Evolutionary conservation across 495 filamentous ascomycete genomes (phyloP).

Genomic region (Neurospora cerealis): DNA sequence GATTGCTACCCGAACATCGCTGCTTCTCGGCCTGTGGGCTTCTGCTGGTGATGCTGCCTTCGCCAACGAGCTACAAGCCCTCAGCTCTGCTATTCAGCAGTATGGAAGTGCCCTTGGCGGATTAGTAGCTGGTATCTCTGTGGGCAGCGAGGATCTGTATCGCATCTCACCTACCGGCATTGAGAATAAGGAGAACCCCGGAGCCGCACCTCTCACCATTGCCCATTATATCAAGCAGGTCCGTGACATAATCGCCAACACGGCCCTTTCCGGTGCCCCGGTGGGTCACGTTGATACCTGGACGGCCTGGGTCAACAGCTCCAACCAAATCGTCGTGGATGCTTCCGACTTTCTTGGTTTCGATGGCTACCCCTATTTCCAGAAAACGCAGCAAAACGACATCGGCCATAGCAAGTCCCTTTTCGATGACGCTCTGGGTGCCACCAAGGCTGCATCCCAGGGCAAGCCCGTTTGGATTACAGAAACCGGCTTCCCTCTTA

Average conservation of each 20-base stretch:
- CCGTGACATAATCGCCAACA: constrained; percentile 47
- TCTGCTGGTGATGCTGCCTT: constrained; percentile 56
- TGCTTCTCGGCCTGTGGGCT: constrained; percentile 72
- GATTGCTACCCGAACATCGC: constrained; percentile 57
- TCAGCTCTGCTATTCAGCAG: constrained; percentile 49
- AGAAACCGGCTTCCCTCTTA: constrained; percentile 81
- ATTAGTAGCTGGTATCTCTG: constrained; percentile 74
- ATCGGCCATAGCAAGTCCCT: constrained; percentile 50
- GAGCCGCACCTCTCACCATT: constrained; percentile 47
- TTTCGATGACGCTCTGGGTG: constrained; percentile 52
- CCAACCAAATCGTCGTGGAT: constrained; percentile 61
- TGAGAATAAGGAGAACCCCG: constrained; percentile 31
- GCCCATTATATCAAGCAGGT: constrained; percentile 58
- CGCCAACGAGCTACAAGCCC: constrained; percentile 57
- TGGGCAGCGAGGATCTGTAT: constrained; percentile 88
- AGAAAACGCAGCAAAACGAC: constrained; percentile 52
- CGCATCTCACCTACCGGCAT: constrained; percentile 53
- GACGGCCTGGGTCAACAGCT: constrained; percentile 69
- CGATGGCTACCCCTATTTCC: constrained; percentile 67
- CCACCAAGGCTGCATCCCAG: constrained; percentile 46
- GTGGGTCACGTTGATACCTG: constrained; percentile 92
- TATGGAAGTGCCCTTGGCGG: constrained; percentile 53
- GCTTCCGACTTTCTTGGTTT: constrained; percentile 68
- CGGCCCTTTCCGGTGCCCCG: constrained; percentile 41
- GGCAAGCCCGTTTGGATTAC: constrained; percentile 79